These are phyloP conservation scores for Solanum appendiculatum DNA, from an alignment of 257 asterid species.

Conservation along the genomic window DNA sequence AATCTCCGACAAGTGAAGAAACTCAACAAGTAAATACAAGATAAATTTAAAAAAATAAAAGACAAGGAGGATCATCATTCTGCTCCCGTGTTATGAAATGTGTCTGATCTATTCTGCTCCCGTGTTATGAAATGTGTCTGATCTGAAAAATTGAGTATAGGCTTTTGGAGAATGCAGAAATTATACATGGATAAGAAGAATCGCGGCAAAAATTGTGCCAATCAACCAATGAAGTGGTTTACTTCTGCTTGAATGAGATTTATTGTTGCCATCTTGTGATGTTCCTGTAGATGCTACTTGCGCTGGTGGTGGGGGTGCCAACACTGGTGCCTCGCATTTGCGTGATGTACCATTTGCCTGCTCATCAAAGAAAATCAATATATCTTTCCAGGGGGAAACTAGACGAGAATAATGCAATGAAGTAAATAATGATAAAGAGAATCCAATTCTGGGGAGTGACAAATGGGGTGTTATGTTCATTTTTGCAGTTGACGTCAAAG, in stretches of 20 bases:
- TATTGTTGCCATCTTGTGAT: slow-evolving; percentile 6
- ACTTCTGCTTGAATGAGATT: slow-evolving; percentile 20
- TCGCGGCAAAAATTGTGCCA: slow-evolving; percentile 12
- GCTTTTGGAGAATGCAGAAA: background rate
- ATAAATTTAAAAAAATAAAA: too few species aligned
- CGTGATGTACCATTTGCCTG: slow-evolving; percentile 47
- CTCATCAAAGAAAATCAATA: background rate
- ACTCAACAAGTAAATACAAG: background rate
- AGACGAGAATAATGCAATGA: background rate
- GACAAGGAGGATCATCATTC: background rate
- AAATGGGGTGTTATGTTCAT: background rate
- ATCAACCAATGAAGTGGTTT: slow-evolving; percentile 28
- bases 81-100: background rate
- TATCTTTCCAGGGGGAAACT: background rate
- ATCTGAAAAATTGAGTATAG: background rate
- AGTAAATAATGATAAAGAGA: background rate
- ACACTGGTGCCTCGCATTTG: slow-evolving; percentile 55
- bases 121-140: background rate
- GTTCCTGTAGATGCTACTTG: slow-evolving; percentile 15
- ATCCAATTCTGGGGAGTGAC: background rate
- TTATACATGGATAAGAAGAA: slow-evolving; percentile 14
- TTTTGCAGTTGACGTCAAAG: background rate
- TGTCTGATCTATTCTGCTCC: background rate
- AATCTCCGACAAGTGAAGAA: background rate
- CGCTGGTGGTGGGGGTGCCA: slow-evolving; percentile 92